These are phyloP conservation scores for Verticillium alfalfae DNA, from an alignment of 2,329 filamentous ascomycete species.

Conservation along the genomic window DNA sequence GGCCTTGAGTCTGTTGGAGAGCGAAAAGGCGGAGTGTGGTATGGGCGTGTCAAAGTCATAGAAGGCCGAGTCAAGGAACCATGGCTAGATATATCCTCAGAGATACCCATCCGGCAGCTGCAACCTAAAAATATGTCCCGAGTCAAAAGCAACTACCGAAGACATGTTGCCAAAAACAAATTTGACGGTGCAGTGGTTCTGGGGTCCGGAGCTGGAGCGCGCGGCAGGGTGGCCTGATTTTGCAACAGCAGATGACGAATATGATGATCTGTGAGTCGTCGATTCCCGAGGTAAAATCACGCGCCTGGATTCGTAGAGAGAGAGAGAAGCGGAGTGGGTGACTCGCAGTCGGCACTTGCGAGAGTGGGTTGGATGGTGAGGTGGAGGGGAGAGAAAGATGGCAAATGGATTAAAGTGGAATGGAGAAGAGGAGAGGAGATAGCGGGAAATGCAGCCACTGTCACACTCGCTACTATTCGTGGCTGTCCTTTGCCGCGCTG, in stretches of 20 bases:
- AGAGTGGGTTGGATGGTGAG: not conserved
- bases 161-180: not conserved
- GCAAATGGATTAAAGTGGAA: not conserved
- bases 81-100: not conserved
- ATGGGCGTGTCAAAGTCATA: not conserved
- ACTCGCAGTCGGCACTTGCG: not conserved
- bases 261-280: not conserved
- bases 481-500: not conserved
- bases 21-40: too few relatives aligned
- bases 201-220: not conserved
- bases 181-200: not conserved
- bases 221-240: not conserved
- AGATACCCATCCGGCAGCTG: not conserved
- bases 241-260: not conserved
- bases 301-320: not conserved
- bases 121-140: not conserved
- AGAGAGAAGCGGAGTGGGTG: not conserved
- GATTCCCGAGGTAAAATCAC: not conserved
- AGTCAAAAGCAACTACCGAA: not conserved
- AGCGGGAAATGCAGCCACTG: slow-evolving; percentile 9
- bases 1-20: too few relatives aligned
- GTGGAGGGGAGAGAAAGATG: not conserved
- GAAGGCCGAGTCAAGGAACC: not conserved
- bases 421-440: not conserved
- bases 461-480: slow-evolving; percentile 8